These are phyloP conservation scores for Pythium periplocum DNA, from an alignment of 352 stramenopile species.

Conservation along the genomic window DNA sequence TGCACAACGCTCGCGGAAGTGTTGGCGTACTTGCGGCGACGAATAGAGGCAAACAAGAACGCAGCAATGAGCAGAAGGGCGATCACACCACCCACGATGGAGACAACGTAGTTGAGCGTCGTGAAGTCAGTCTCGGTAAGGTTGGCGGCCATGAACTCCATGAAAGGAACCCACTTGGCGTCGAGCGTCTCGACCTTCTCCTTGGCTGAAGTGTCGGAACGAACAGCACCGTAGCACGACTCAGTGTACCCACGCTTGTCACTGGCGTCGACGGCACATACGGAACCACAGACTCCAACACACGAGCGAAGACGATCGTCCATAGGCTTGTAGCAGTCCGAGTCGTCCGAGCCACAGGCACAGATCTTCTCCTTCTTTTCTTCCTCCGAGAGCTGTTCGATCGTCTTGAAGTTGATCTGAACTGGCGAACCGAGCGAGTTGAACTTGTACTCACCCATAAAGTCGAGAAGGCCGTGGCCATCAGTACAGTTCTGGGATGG, in stretches of 20 bases:
- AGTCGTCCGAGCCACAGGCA: constrained; percentile 28
- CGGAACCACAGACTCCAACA: constrained; percentile 48
- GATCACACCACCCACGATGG: constrained; percentile 39
- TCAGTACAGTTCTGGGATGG: constrained; percentile 48
- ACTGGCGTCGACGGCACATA: constrained; percentile 36
- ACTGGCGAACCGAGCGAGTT: constrained; percentile 52
- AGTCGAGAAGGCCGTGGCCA: constrained; percentile 41
- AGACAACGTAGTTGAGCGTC: constrained; percentile 50
- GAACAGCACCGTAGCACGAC: constrained; percentile 28
- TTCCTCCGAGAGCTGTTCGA: constrained; percentile 31
- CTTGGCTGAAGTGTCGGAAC: constrained; percentile 2
- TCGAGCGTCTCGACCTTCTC: not conserved
- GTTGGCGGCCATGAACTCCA: constrained; percentile 37
- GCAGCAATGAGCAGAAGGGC: constrained; percentile 31
- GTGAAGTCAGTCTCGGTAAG: constrained; percentile 29
- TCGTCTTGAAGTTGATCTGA: constrained; percentile 69
- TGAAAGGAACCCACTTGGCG: constrained; percentile 33
- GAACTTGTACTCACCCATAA: constrained; percentile 67
- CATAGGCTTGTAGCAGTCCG: constrained; percentile 46
- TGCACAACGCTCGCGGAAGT: constrained; percentile 5
- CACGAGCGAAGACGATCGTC: constrained; percentile 42
- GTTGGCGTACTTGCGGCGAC: constrained; percentile 10
- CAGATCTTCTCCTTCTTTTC: constrained; percentile 49
- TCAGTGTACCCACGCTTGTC: constrained; percentile 32
- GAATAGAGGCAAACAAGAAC: constrained; percentile 36